Base-by-base conservation (phyloP, 805 yeast species). In the Pichia rugopelliculosa region DNA sequence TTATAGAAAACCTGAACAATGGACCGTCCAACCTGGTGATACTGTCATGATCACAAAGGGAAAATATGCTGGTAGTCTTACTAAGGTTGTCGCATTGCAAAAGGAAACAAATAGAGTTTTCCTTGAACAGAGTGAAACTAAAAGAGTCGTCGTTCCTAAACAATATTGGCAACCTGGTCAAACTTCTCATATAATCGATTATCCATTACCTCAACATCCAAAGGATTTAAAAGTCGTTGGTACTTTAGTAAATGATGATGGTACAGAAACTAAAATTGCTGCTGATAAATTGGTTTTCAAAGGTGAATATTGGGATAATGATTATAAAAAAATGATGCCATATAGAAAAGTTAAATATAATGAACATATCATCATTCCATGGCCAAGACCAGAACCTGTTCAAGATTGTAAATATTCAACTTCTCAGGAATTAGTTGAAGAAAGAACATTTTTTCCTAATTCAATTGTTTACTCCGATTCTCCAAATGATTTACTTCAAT, bases 201-300 rank as follows among this genome's bases (percentile, higher is more conserved):
- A 77, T 58, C 96, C 96, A 36, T 69, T 69, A 36, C 74, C 82
- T 6, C 74, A 87, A 25, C 76, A 79, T 34, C 73, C 76, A 52
- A 68, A 70, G 22, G 78, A 82, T 53, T 69, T 90, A 49, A 81
- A 82, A 59, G 75, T 91, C 43, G 93, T 91, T 2, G 90, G 91
- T 22, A 85, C 84, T 53, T 74, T 87, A 42, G 79, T 73, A 45
- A 82, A 82, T 54, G 87, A 79, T 44, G 73, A 74, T 23, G 91
- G 91, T 2, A 63, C 72, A 10, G 67, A 74, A 39, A 76, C 74
- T 56, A 82, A 87, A 38, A 85, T 88, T 13, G 96, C 89, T 3
- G 88, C 95, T 24, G 84, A 86, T 56, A 79, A 80, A 40, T 61
- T 91, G 18, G 79, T 74, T 25, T 80, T 80, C 60, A 76, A 75